phyloP scores from a whole-genome alignment of 306 rosid genomes.

The Vachellia pachyceras region DNA sequence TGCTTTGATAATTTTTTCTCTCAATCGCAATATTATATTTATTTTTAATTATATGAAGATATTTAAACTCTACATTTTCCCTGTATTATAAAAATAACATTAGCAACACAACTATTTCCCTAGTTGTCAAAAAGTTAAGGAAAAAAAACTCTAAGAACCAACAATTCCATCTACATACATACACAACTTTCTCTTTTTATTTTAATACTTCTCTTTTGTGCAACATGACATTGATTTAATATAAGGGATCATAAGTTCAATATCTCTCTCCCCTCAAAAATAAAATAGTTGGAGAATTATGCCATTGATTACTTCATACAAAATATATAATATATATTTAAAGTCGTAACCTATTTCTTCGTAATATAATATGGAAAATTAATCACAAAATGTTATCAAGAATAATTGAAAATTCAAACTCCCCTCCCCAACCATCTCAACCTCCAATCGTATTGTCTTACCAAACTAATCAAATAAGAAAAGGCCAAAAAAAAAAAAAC shows the following conservation, averaged over 20 bases:
- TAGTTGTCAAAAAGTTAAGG: no score
- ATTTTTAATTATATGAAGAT: neutral
- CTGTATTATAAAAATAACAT: neutral
- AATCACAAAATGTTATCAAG: conserved; percentile 40
- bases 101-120: neutral
- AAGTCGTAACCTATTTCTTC: conserved; percentile 35
- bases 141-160: neutral
- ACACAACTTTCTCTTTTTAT: neutral
- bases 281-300: neutral
- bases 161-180: neutral
- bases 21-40: no score
- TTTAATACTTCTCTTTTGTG: neutral
- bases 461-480: neutral
- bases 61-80: neutral
- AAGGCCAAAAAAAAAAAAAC: neutral
- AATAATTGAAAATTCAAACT: conserved; percentile 36
- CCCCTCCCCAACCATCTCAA: neutral
- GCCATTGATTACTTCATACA: conserved; percentile 33
- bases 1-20: neutral
- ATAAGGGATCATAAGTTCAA: neutral
- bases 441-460: neutral
- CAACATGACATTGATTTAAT: neutral
- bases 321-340: conserved; percentile 2
- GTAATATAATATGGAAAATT: conserved; percentile 12
- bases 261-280: neutral